These are phyloP conservation scores for Penicillium diatomitis DNA, from an alignment of 495 filamentous ascomycete genomes.

Conservation along the genomic window DNA sequence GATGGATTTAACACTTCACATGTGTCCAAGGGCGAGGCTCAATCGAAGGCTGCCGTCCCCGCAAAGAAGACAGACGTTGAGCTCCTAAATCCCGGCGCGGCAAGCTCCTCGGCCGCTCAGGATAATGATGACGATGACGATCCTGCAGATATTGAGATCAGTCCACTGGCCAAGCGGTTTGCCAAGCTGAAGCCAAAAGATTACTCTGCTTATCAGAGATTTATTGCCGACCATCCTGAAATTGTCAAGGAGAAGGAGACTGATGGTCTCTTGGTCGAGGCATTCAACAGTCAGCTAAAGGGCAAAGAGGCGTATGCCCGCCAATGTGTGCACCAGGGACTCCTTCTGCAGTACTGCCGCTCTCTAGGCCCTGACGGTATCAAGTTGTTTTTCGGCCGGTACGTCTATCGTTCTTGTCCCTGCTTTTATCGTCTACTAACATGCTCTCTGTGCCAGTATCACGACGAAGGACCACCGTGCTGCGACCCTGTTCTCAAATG, in stretches of 20 bases:
- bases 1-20: constrained; percentile 84
- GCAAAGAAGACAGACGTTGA: constrained; percentile 49
- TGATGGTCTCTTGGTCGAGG: constrained; percentile 81
- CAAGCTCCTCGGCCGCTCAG: constrained; percentile 39
- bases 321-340: constrained; percentile 87
- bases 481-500: constrained; percentile 82
- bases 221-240: constrained; percentile 63
- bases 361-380: constrained; percentile 83
- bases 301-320: constrained; percentile 66
- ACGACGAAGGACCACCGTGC: constrained; percentile 89
- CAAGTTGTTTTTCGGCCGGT: constrained; percentile 85
- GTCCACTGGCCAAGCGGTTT: constrained; percentile 67
- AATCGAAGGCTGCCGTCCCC: constrained; percentile 24
- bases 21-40: constrained; percentile 53
- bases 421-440: constrained; percentile 6
- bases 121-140: constrained; percentile 53
- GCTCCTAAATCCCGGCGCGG: constrained; percentile 64
- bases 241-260: constrained; percentile 83
- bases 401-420: constrained; percentile 7
- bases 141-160: constrained; percentile 66
- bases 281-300: constrained; percentile 76
- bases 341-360: constrained; percentile 90
- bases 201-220: constrained; percentile 63
- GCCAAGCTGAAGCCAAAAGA: constrained; percentile 66
- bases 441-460: constrained; percentile 44